phyloP scores from a whole-genome alignment of 495 filamentous ascomycete genomes.

The Schizothecium vesticola region DNA sequence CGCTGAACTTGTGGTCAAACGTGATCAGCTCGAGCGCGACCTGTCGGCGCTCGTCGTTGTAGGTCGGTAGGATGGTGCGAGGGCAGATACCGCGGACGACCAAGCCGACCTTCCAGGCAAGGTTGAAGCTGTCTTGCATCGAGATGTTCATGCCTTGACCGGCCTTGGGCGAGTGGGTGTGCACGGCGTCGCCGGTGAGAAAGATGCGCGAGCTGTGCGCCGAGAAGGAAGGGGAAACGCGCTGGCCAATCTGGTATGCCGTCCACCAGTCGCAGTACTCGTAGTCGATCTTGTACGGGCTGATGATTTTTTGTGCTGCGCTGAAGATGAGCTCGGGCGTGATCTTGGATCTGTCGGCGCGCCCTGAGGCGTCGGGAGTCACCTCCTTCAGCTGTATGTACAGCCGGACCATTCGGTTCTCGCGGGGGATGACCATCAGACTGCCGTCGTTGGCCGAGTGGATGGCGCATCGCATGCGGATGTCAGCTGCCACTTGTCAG shows the following conservation, averaged over 20 bases:
- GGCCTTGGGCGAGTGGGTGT: slow-evolving; percentile 65
- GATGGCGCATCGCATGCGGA: slow-evolving; percentile 63
- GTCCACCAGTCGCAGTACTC: slow-evolving; percentile 52
- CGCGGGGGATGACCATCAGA: slow-evolving; percentile 67
- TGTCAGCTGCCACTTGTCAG: slow-evolving; percentile 43
- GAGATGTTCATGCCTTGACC: slow-evolving; percentile 75
- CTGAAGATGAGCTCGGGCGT: slow-evolving; percentile 54
- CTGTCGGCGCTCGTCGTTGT: slow-evolving; percentile 61
- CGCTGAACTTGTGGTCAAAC: slow-evolving; percentile 61
- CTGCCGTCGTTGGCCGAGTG: slow-evolving; percentile 61
- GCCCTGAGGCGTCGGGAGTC: slow-evolving; percentile 28
- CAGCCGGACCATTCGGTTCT: slow-evolving; percentile 59
- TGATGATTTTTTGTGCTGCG: slow-evolving; percentile 55
- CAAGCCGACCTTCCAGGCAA: slow-evolving; percentile 68
- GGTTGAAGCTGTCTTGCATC: slow-evolving; percentile 64
- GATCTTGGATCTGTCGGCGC: slow-evolving; percentile 54
- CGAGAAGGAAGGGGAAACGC: slow-evolving; percentile 60
- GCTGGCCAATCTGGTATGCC: slow-evolving; percentile 58
- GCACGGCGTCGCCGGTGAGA: slow-evolving; percentile 58
- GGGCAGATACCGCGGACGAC: slow-evolving; percentile 54
- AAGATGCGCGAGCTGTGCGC: slow-evolving; percentile 53
- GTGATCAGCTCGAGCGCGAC: slow-evolving; percentile 69
- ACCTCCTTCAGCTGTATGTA: slow-evolving; percentile 64
- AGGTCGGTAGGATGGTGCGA: slow-evolving; percentile 58
- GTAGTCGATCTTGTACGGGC: slow-evolving; percentile 58